These are phyloP conservation scores for Jacaranda copaia DNA, from an alignment of 257 asterid genomes.

Conservation along the genomic window DNA sequence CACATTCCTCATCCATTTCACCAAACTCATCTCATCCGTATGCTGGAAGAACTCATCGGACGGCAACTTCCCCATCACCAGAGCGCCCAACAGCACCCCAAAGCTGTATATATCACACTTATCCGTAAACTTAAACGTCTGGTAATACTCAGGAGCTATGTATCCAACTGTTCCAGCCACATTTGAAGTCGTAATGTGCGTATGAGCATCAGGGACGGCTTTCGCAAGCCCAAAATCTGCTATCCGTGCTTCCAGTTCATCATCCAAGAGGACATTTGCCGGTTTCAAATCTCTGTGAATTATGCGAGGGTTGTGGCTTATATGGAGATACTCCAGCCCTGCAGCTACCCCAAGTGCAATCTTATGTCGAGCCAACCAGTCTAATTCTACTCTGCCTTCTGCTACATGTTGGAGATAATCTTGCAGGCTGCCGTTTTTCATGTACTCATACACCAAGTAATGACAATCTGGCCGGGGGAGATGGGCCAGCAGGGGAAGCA, in stretches of 20 bases:
- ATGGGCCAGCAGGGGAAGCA: conserved; percentile 78
- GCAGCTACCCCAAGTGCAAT: conserved; percentile 78
- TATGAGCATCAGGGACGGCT: conserved; percentile 67
- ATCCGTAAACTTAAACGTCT: conserved; percentile 77
- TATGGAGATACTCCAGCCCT: conserved; percentile 88
- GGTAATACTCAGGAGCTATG: conserved; percentile 87
- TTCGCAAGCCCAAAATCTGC: conserved; percentile 91
- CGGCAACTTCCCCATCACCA: conserved; percentile 82
- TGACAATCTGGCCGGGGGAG: conserved; percentile 83
- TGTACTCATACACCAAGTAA: conserved; percentile 78
- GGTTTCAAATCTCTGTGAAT: conserved; percentile 93
- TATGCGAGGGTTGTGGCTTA: conserved; percentile 62
- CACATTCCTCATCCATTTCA: conserved; percentile 89
- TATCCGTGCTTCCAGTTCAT: conserved; percentile 89
- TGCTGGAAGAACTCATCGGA: conserved; percentile 74
- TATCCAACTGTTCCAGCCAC: conserved; percentile 87
- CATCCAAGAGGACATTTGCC: conserved; percentile 80
- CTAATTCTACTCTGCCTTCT: conserved; percentile 52
- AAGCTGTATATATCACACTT: conserved; percentile 89
- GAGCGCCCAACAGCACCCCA: conserved; percentile 69
- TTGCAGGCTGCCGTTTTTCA: conserved; percentile 88
- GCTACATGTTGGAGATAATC: conserved; percentile 56
- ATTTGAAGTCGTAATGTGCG: conserved; percentile 70
- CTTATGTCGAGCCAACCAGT: conserved; percentile 68
- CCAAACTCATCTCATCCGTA: conserved; percentile 72